Evolutionary conservation across 2,329 filamentous ascomycete genomes (phyloP).

Genomic region (Pyrenophora teres): DNA sequence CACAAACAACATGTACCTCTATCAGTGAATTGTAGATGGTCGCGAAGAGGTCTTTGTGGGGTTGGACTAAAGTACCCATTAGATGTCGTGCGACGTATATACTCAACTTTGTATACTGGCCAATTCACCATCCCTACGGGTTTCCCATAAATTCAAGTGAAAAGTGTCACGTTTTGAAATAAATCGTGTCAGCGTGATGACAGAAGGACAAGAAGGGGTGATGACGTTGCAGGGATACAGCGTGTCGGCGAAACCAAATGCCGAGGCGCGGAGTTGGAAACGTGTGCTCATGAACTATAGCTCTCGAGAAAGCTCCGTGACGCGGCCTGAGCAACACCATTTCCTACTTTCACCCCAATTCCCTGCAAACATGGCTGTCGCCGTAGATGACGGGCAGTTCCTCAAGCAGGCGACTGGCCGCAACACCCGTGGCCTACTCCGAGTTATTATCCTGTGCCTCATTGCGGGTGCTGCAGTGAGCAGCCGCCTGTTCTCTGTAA

Average conservation of each 20-base stretch:
- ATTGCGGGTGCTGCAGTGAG: conserved; percentile 91
- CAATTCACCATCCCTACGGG: too few relatives aligned
- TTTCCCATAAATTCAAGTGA: too few relatives aligned
- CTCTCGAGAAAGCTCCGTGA: conserved; percentile 40
- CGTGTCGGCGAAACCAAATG: conserved; percentile 28
- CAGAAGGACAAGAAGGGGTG: neutral
- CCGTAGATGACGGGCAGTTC: conserved; percentile 54
- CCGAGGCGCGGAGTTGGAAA: conserved; percentile 31
- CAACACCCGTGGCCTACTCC: conserved; percentile 82
- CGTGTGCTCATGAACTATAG: conserved; percentile 34
- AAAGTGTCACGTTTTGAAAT: too few relatives aligned
- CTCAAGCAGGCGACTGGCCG: conserved; percentile 78
- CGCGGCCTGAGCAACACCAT: conserved; percentile 41
- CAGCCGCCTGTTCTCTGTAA: conserved; percentile 96
- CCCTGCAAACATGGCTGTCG: conserved; percentile 45
- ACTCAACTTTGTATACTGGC: too few relatives aligned
- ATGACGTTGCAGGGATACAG: conserved; percentile 8
- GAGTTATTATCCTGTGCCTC: conserved; percentile 85
- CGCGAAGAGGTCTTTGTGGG: neutral
- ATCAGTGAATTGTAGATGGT: neutral
- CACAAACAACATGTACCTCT: conserved; percentile 1
- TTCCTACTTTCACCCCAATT: conserved; percentile 24
- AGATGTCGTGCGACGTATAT: too few relatives aligned
- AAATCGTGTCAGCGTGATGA: too few relatives aligned
- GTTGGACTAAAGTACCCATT: too few relatives aligned